Evolutionary conservation across 805 yeast species (phyloP).

Genomic region (Jamesozyma jinghongensis): DNA sequence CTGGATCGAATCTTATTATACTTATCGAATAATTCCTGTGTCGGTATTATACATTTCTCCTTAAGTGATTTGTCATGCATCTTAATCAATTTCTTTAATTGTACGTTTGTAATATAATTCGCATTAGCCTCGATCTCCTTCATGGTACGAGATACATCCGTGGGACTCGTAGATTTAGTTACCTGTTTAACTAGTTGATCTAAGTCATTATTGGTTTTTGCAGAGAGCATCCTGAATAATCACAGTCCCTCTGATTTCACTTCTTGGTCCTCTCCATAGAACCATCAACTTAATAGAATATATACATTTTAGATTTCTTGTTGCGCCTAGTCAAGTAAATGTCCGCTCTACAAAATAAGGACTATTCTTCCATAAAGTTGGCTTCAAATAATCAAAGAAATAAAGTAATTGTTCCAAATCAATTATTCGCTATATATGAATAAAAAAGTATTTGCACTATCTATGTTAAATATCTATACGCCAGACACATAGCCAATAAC

Average conservation of each 20-base stretch:
- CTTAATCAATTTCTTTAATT: constrained; percentile 19
- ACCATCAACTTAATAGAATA: too few relatives aligned
- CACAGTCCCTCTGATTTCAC: too few relatives aligned
- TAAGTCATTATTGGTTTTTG: constrained; percentile 5
- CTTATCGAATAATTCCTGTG: constrained; percentile 14
- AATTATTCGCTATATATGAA: too few relatives aligned
- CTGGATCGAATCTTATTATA: constrained; percentile 10
- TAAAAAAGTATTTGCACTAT: too few relatives aligned
- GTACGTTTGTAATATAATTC: constrained; percentile 20
- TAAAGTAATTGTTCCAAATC: too few relatives aligned
- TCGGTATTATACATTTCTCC: constrained; percentile 18
- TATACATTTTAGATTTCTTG: too few relatives aligned
- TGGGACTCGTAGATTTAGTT: constrained; percentile 3
- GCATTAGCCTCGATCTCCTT: constrained; percentile 23
- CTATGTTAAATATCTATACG: constrained; percentile 6
- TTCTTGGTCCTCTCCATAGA: too few relatives aligned
- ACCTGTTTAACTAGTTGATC: constrained; percentile 4
- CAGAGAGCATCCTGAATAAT: not conserved
- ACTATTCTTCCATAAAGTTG: too few relatives aligned
- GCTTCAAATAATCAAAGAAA: too few relatives aligned
- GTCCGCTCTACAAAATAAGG: too few relatives aligned
- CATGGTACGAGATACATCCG: constrained; percentile 9
- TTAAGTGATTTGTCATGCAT: constrained; percentile 24
- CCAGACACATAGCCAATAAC: constrained; percentile 51
- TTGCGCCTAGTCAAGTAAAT: too few relatives aligned